Evolutionary conservation across 768 basidiomycete species (phyloP).

Genomic region (Termitomyces sp.): DNA sequence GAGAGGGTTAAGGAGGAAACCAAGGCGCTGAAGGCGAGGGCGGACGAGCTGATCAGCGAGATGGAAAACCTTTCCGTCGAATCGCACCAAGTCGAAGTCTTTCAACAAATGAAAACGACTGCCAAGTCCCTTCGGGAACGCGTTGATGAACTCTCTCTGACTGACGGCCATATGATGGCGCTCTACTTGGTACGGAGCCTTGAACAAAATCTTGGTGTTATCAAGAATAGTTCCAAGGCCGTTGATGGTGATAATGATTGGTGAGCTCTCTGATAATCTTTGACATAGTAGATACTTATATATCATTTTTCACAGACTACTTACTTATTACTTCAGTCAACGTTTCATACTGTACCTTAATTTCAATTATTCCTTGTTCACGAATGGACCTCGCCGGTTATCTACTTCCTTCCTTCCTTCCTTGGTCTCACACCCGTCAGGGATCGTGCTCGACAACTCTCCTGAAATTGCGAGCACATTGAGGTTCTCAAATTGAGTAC

Average conservation of each 20-base stretch:
- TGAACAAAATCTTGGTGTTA: not conserved
- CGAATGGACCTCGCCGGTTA: too few species aligned
- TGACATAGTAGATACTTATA: not conserved
- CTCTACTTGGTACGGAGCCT: not conserved
- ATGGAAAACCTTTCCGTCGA: not conserved
- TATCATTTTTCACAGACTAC: not conserved
- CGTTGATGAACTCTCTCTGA: not conserved
- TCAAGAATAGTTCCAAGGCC: not conserved
- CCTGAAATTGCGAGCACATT: not conserved
- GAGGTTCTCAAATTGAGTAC: too few species aligned
- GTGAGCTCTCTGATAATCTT: not conserved
- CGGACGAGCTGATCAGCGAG: not conserved
- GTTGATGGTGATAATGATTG: not conserved
- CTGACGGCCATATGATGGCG: not conserved
- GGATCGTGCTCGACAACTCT: not conserved
- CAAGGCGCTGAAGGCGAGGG: not conserved
- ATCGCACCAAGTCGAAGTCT: not conserved
- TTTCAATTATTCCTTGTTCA: slow-evolving; percentile 18
- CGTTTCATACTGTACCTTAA: not conserved
- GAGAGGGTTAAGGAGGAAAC: not conserved
- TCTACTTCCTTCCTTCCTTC: too few species aligned
- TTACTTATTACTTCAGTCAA: not conserved
- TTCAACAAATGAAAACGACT: not conserved
- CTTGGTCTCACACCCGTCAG: too few species aligned
- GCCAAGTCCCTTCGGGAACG: not conserved